Conservation (phyloP, 2,329 filamentous ascomycete species). For the Verticillium zaregamsianum region DNA sequence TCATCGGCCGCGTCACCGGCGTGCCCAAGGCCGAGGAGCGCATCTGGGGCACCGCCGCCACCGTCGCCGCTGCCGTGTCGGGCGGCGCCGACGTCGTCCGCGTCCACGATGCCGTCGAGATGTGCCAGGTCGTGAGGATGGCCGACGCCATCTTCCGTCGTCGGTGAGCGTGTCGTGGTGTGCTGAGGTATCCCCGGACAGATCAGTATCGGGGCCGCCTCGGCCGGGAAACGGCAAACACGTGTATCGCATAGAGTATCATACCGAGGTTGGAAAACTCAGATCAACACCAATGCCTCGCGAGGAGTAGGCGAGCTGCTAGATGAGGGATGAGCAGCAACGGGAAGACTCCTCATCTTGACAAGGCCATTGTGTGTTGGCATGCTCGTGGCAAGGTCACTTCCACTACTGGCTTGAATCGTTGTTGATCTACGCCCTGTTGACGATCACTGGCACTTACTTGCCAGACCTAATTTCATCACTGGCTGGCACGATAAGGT, state of each 20-base stretch:
- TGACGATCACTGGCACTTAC: too few species aligned
- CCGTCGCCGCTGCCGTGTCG: conserved; percentile 78
- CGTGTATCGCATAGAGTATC: background rate
- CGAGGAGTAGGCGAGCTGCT: too few species aligned
- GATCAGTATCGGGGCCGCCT: background rate
- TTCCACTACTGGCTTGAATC: too few species aligned
- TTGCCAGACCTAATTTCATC: too few species aligned
- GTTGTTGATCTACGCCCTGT: too few species aligned
- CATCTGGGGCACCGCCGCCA: conserved; percentile 81
- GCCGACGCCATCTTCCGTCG: conserved; percentile 85
- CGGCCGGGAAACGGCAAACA: background rate
- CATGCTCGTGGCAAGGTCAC: too few species aligned
- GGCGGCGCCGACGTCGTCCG: conserved; percentile 89
- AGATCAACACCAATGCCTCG: background rate
- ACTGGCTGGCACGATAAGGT: too few species aligned
- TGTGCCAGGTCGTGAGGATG: conserved; percentile 80
- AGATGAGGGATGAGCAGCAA: too few species aligned
- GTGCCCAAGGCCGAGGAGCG: conserved; percentile 67
- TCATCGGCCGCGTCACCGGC: conserved; percentile 79
- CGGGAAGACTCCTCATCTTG: too few species aligned
- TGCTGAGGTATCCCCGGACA: background rate
- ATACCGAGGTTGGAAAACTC: background rate
- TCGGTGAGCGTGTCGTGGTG: background rate
- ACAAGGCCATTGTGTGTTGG: too few species aligned
- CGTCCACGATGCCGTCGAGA: conserved; percentile 86